Conservation (phyloP, 768 basidiomycete species). For the Amanita molliuscula region DNA sequence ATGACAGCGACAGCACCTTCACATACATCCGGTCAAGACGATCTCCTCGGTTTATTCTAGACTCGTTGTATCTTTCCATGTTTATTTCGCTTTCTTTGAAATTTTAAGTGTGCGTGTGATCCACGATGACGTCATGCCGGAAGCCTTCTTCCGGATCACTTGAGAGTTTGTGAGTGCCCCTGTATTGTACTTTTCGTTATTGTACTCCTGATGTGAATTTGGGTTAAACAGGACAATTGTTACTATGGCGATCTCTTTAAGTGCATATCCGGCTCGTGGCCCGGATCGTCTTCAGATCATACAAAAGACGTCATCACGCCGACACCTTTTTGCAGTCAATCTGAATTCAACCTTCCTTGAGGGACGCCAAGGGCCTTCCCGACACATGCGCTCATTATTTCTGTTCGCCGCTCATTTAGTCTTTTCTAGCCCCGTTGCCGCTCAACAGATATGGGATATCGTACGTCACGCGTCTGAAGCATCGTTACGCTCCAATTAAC, state of each 20-base stretch:
- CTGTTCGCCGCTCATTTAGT: conserved; percentile 6
- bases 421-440: conserved; percentile 18
- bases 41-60: conserved; percentile 44
- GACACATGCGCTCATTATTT: conserved; percentile 4
- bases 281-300: neutral
- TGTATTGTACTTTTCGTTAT: neutral
- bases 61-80: conserved; percentile 1
- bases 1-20: conserved; percentile 11
- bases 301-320: neutral
- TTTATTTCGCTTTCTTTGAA: neutral
- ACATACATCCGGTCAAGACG: conserved; percentile 25
- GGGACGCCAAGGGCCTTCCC: neutral
- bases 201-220: neutral
- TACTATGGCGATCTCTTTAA: neutral
- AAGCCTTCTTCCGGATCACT: neutral
- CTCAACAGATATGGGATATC: conserved; percentile 47
- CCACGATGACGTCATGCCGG: neutral
- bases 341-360: neutral
- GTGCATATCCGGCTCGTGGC: neutral
- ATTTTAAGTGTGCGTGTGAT: neutral
- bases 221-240: neutral
- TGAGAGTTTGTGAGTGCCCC: neutral
- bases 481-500: neutral
- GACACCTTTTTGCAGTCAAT: neutral
- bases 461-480: conserved; percentile 20